Percentiles rank a stretch among this genome's conserved stretches.
phyloP scores from a whole-genome alignment of 805 yeast species.

The Monosporozyma yasuniensis region DNA sequence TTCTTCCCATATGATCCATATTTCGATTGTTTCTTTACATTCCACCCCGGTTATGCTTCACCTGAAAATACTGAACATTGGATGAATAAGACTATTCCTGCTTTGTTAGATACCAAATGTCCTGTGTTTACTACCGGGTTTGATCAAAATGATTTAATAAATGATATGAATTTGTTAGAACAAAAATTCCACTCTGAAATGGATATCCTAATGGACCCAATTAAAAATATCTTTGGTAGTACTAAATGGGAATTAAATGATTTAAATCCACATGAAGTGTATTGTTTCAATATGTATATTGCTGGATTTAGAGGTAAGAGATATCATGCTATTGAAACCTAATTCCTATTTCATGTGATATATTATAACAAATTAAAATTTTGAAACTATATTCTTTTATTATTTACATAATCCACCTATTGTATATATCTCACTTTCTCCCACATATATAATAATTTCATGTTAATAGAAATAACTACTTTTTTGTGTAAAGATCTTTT shows the following conservation, averaged over 20 bases:
- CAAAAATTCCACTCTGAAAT: constrained; percentile 62
- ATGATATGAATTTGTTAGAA: constrained; percentile 65
- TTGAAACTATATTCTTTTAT: background rate
- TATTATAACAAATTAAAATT: background rate
- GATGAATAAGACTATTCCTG: constrained; percentile 85
- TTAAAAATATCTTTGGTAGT: constrained; percentile 66
- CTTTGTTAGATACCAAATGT: constrained; percentile 86
- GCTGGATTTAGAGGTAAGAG: constrained; percentile 95
- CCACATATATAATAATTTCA: background rate
- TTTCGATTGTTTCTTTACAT: constrained; percentile 81
- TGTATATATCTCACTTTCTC: background rate
- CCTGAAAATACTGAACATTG: constrained; percentile 72
- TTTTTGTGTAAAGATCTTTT: background rate
- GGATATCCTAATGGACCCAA: constrained; percentile 71
- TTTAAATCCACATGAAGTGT: constrained; percentile 83
- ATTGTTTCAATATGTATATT: constrained; percentile 80
- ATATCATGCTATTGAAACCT: constrained; percentile 63
- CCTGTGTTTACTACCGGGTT: constrained; percentile 85
- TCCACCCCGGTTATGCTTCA: constrained; percentile 91
- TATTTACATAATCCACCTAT: background rate
- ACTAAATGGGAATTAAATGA: constrained; percentile 95
- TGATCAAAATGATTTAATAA: constrained; percentile 59
- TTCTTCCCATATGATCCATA: constrained; percentile 98
- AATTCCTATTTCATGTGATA: background rate
- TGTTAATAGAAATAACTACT: background rate